Evolutionary conservation across 1,139 yeast species (phyloP), one percentile per base, ranked within the genome.

Genomic region (Yamadazyma pseudoaaseri): DNA sequence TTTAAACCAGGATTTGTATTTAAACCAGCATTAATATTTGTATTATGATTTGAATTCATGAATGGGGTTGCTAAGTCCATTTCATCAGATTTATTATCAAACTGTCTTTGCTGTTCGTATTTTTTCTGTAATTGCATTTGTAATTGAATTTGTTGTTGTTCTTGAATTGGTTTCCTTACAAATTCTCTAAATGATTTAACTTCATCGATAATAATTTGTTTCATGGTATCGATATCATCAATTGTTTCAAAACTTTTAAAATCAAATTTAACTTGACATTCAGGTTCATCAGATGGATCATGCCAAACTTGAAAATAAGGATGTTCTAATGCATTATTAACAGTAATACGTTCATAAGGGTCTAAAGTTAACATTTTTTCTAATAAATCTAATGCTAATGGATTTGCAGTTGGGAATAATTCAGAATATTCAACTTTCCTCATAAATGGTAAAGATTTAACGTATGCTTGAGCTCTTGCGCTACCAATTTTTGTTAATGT

Each of bases 281-380:
- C 81, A 4, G 96, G 96, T 58, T 92, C 98, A 55, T 92, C 98
- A 20, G 79, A 76, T 3, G 97, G 96, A 53, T 92, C 98, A 56
- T 90, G 97, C 98, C 98, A 92, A 22, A 92, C 83, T 35, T 81
- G 70, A 37, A 92, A 68, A 54, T 92, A 92, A 6, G 96, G 95
- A 59, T 92, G 98, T 42, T 78, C 76, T 39, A 92, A 70, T 0
- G 97, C 97, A 35, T 86, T 84, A 36, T 85, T 89, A 2, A 90
- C 97, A 0, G 94, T 78, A 32, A 92, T 87, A 58, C 98, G 73
- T 50, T 81, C 77, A 32, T 75, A 74, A 0, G 98, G 97, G 54
- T 92, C 97, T 41, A 92, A 73, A 9, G 95, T 80, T 27, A 92
- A 72, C 94, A 92, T 83, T 47, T 69, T 76, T 40, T 81, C 86